These are phyloP conservation scores for Cystofilobasidium bisporidii DNA, from an alignment of 768 basidiomycete species.

Conservation along the genomic window DNA sequence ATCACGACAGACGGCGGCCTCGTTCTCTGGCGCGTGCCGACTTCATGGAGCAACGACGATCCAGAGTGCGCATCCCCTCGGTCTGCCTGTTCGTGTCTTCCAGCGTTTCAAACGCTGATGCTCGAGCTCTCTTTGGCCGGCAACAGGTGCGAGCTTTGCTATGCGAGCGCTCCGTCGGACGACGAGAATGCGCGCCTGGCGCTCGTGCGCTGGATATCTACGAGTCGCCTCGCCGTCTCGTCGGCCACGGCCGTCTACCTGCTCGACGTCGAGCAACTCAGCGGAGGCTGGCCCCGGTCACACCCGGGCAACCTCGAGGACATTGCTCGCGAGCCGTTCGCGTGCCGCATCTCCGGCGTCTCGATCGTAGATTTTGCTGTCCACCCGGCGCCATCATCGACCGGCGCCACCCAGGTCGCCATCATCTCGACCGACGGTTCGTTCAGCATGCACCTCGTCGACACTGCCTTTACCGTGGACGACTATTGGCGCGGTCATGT, in stretches of 20 bases:
- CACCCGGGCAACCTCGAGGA: neutral
- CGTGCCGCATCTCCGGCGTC: neutral
- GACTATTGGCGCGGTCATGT: neutral
- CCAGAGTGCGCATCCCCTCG: neutral
- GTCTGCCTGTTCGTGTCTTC: no score
- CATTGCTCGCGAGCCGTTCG: neutral
- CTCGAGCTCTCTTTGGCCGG: no score
- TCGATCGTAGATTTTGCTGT: neutral
- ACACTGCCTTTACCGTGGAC: neutral
- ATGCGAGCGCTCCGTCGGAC: slow-evolving; percentile 6
- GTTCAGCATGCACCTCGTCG: neutral
- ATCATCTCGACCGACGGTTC: neutral
- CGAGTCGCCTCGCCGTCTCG: neutral
- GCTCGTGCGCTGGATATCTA: slow-evolving; percentile 8
- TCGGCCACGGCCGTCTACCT: neutral
- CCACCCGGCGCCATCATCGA: neutral
- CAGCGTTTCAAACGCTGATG: no score
- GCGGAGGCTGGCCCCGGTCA: neutral
- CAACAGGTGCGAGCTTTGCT: slow-evolving; percentile 12
- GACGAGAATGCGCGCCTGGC: neutral
- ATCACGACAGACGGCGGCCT: slow-evolving; percentile 24
- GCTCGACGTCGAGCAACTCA: neutral
- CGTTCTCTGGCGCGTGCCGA: slow-evolving; percentile 18
- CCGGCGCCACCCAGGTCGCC: neutral
- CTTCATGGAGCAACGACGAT: slow-evolving; percentile 14